Conservation (phyloP, 306 rosid genomes). For the Gastrolobium bilobum region DNA sequence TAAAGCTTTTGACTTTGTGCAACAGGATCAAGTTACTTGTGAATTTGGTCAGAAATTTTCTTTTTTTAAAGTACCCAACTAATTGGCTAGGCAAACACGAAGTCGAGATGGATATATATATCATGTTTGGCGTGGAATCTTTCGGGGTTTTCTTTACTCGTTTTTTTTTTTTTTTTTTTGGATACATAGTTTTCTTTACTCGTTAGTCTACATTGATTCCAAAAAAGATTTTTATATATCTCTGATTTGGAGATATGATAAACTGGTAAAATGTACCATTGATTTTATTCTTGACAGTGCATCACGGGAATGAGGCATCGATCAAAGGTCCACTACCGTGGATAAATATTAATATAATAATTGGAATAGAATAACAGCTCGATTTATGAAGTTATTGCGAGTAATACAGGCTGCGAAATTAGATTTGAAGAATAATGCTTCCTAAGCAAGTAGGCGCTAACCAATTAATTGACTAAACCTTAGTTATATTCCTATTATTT, state of each 20-base stretch:
- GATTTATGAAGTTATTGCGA: neutral
- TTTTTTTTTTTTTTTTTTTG: no score
- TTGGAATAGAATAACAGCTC: neutral
- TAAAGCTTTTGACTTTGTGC: conserved; percentile 41
- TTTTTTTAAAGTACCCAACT: conserved; percentile 33
- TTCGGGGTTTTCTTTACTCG: conserved; percentile 12
- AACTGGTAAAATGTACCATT: conserved; percentile 26
- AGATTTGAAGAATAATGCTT: conserved; percentile 18
- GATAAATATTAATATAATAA: conserved; percentile 19
- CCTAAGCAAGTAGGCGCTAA: neutral
- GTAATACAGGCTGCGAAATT: neutral
- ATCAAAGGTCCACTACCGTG: conserved; percentile 48
- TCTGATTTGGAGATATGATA: neutral
- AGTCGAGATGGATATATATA: conserved; percentile 16
- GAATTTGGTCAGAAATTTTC: neutral
- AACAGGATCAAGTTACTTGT: conserved; percentile 17
- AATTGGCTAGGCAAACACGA: conserved; percentile 35
- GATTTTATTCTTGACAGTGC: conserved; percentile 63
- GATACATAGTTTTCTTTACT: neutral
- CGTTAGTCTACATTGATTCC: conserved; percentile 8
- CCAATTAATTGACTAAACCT: neutral
- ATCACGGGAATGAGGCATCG: conserved; percentile 55
- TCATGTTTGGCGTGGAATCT: conserved; percentile 44
- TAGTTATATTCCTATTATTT: neutral
- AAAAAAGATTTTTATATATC: neutral